Evolutionary conservation across 495 filamentous ascomycete genomes (phyloP), one percentile per base, ranked within the genome.

Genomic region (Thozetella sp.): DNA sequence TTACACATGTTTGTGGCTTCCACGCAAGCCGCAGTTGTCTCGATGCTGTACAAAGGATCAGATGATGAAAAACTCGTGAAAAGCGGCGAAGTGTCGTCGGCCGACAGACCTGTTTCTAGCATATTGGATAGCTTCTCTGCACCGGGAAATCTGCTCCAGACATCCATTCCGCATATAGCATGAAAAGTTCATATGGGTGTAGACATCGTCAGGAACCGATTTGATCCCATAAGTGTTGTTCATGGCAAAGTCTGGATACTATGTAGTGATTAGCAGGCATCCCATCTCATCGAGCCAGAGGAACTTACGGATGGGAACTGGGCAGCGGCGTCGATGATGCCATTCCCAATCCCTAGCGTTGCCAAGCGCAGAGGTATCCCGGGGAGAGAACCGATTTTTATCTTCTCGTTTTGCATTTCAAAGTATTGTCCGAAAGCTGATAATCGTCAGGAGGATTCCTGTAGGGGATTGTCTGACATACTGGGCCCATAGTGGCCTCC

Each of bases 161-260:
- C 55, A 57, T 15, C 55, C 55, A 26, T 57, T 57, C 22, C 17
- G 25, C 55, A 57, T 57, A 25, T 76, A 70, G 52, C 80, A 84
- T 56, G 71, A 78, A 71, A 48, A 77, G 68, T 51, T 75, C 60
- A 62, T 76, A 48, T 69, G 74, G 46, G 61, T 66, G 50, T 62
- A 79, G 73, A 67, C 67, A 54, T 68, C 82, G 67, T 65, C 75
- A 62, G 66, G 77, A 64, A 91, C 83, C 0, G 85, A 73, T 54
- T 85, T 64, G 23, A 93, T 82, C 3, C 85, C 85, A 63, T 91
- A 95, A 2, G 90, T 92, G 63, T 95, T 95, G 69, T 86, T 83
- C 54, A 82, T 81, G 3, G 89, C 89, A 60, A 89, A 84, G 17
- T 82, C 72, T 0, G 88, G 83, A 62, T 92, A 93, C 48, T 76